A percentile compares a stretch with the other conserved stretches of the same genome.
phyloP scores from a whole-genome alignment of 2,329 filamentous ascomycete species.

The Furcasterigmium furcatum region DNA sequence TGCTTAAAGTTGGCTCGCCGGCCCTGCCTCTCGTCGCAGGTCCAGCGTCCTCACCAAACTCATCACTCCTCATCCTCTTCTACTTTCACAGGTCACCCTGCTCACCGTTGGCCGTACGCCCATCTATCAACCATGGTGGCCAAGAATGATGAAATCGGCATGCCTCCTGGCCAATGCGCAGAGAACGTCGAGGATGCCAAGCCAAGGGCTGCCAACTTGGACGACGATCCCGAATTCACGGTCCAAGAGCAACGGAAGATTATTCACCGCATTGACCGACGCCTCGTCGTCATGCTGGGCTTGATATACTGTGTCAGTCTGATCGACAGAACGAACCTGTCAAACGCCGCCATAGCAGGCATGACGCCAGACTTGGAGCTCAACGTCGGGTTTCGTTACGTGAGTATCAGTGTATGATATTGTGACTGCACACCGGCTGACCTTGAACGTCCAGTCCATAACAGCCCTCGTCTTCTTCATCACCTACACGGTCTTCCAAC shows the following conservation, averaged over 20 bases:
- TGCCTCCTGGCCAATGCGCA: background rate
- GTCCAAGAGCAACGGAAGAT: background rate
- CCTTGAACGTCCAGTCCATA: constrained; percentile 5
- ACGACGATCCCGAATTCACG: background rate
- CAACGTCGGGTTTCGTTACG: constrained; percentile 1
- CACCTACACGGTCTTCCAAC: constrained; percentile 14
- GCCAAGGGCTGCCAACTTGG: background rate
- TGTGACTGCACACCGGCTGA: background rate
- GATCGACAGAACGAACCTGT: constrained; percentile 6
- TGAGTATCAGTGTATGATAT: background rate
- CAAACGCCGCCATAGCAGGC: constrained; percentile 8
- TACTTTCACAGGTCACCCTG: background rate
- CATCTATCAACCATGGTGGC: background rate
- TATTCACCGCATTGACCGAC: background rate
- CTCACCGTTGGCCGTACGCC: too few species aligned
- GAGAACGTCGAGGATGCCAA: background rate
- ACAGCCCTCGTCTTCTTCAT: constrained; percentile 14
- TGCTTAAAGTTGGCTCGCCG: too few species aligned
- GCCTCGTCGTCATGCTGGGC: background rate
- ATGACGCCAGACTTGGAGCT: constrained; percentile 7
- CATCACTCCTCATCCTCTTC: background rate
- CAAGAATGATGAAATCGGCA: background rate
- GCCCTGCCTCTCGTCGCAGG: too few species aligned
- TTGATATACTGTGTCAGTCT: constrained; percentile 8
- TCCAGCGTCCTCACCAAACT: too few species aligned